Evolutionary conservation across 805 yeast genomes (phyloP).

Genomic region (Ogataea paraovalis): DNA sequence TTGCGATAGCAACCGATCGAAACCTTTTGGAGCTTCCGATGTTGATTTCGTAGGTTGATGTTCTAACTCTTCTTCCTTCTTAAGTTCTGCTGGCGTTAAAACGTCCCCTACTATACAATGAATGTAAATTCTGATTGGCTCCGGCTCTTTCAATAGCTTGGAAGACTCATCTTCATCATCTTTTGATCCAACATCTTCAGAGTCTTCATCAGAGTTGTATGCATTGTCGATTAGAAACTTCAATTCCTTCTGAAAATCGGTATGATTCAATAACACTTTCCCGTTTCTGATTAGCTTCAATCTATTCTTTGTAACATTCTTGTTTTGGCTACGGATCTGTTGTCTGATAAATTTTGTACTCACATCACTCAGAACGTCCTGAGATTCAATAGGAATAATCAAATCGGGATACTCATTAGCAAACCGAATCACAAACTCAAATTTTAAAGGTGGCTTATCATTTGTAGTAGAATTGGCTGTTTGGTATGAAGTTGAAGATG

Average conservation of each 20-base stretch:
- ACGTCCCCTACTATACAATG: constrained; percentile 79
- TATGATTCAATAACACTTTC: constrained; percentile 52
- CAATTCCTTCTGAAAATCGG: constrained; percentile 52
- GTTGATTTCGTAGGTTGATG: constrained; percentile 49
- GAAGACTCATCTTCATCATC: neutral
- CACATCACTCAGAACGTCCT: constrained; percentile 26
- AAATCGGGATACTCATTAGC: constrained; percentile 44
- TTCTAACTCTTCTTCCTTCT: constrained; percentile 57
- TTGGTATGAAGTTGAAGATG: neutral
- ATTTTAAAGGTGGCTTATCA: constrained; percentile 1
- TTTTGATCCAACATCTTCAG: constrained; percentile 5
- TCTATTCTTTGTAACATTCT: constrained; percentile 37
- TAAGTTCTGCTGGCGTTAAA: constrained; percentile 50
- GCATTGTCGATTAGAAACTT: constrained; percentile 19
- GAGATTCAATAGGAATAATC: constrained; percentile 29
- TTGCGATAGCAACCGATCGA: constrained; percentile 76
- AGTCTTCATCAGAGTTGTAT: constrained; percentile 16
- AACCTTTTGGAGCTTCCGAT: constrained; percentile 72
- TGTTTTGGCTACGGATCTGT: constrained; percentile 36
- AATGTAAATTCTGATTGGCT: constrained; percentile 46
- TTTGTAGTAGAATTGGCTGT: constrained; percentile 1
- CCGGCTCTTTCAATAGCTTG: constrained; percentile 1
- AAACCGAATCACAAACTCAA: constrained; percentile 38
- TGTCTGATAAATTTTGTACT: constrained; percentile 38
- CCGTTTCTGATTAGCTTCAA: constrained; percentile 69